A percentile compares a stretch with the other conserved stretches of the same genome.
Evolutionary conservation across 2,329 filamentous ascomycete species (phyloP).

Genomic region (Amauroascus niger): DNA sequence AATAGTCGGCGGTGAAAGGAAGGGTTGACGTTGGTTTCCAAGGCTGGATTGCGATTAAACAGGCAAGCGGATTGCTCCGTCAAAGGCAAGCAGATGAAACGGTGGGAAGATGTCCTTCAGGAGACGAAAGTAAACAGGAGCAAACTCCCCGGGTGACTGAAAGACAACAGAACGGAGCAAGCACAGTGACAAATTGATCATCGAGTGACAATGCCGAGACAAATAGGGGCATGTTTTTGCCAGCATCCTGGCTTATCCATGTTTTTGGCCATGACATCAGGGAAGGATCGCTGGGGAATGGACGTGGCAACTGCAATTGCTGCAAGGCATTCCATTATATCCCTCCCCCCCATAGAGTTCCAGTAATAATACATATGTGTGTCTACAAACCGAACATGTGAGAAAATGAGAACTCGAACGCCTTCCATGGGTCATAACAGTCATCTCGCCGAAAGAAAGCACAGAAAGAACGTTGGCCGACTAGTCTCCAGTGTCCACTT

Average conservation of each 20-base stretch:
- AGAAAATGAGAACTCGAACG: conserved; percentile 2
- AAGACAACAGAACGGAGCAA: background rate
- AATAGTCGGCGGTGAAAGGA: background rate
- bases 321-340: conserved; percentile 6
- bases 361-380: conserved; percentile 8
- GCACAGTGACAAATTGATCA: too few species aligned
- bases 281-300: background rate
- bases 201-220: background rate
- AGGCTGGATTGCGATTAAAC: too few species aligned
- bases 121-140: too few species aligned
- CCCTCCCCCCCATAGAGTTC: background rate
- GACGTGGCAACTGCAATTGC: background rate
- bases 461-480: conserved; percentile 8
- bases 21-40: background rate
- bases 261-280: background rate
- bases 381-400: background rate
- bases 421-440: conserved; percentile 7
- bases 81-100: too few species aligned
- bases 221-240: background rate
- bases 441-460: conserved; percentile 5
- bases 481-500: conserved; percentile 42
- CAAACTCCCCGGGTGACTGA: too few species aligned
- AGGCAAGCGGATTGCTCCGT: too few species aligned
- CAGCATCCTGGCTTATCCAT: background rate
- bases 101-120: too few species aligned